Base-by-base conservation (phyloP, 805 yeast species). In the Wickerhamiella sorbophila region DNA sequence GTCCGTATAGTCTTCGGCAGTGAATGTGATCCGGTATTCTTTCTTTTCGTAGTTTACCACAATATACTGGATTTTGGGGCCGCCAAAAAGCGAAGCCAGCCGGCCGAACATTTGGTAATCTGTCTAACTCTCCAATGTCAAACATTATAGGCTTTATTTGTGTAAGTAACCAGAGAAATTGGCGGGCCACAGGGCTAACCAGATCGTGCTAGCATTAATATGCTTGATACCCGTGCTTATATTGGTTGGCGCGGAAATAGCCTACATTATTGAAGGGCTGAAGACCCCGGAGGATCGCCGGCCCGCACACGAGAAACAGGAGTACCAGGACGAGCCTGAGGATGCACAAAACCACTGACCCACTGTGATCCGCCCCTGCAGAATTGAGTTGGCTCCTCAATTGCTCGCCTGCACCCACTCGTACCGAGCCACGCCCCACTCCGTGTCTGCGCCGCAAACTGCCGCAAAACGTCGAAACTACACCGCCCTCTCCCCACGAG, bases 171-270 rank as follows among this genome's bases (percentile, higher is more conserved):
- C 8, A 9, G n/a, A 17, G 33, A 15, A 21, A 10, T 3, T 16
- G 31, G 18, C 19, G 16, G 16, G 12, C 17, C 14, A 31, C 33
- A 19, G n/a, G n/a, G n/a, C 47, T 41, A 42, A 44, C 40, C 31
- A 50, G 52, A 46, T 51, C 33, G 39, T 44, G 18, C 46, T 48
- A 51, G 67, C 72, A 15, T 66, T 63, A 48, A 52, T 62, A 24
- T 71, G 69, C 51, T 65, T 67, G 50, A 62, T 70, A 21, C 59
- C 57, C 4, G 42, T 53, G 14, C 17, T 53, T 19, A 33, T 47
- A 16, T 29, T 46, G 32, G 31, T 53, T 19, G 44, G 49, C 21
- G 38, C 52, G 9, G 57, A 53, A 34, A 22, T 46, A 9, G 49
- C 44, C 4, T 45, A 48, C n/a, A 24, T 46, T 32, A 22, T 44